A percentile compares a stretch with the other conserved stretches of the same genome.
These are phyloP conservation scores for Phytophthora aleatoria DNA, from an alignment of 352 stramenopile genomes.

Conservation along the genomic window DNA sequence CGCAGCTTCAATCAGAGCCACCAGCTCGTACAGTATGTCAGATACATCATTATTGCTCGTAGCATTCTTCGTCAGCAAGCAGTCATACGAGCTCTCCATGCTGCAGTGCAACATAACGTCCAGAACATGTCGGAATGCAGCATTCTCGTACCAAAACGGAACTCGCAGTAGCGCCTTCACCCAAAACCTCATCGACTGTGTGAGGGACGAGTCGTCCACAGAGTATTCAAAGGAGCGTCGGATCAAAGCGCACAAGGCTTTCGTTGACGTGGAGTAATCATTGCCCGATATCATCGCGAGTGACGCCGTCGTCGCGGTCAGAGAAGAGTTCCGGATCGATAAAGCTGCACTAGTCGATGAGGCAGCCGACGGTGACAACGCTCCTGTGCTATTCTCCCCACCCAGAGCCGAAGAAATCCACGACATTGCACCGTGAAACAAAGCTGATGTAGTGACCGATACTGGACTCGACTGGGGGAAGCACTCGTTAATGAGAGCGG, in stretches of 20 bases:
- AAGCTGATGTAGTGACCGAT: conserved; percentile 53
- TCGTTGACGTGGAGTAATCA: conserved; percentile 60
- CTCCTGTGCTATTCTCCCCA: conserved; percentile 36
- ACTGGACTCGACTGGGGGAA: conserved; percentile 55
- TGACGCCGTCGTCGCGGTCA: conserved; percentile 53
- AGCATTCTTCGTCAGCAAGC: not conserved
- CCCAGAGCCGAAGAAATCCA: conserved; percentile 66
- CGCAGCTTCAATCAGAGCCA: conserved; percentile 39
- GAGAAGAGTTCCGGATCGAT: conserved; percentile 55
- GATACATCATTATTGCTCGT: not conserved
- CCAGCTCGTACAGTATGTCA: conserved; percentile 44
- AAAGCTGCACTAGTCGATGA: conserved; percentile 49
- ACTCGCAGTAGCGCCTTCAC: conserved; percentile 67
- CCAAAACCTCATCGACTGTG: conserved; percentile 61
- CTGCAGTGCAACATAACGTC: conserved; percentile 73
- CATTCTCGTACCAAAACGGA: conserved; percentile 82
- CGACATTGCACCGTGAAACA: conserved; percentile 63
- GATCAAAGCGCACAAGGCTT: conserved; percentile 56
- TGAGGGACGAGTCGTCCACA: conserved; percentile 40
- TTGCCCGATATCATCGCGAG: conserved; percentile 48
- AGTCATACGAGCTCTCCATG: conserved; percentile 47
- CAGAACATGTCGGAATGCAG: conserved; percentile 64
- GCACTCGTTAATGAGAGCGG: conserved; percentile 66
- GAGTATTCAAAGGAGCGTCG: conserved; percentile 70
- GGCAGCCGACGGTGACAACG: conserved; percentile 38